Evolutionary conservation across 768 basidiomycete species (phyloP), one percentile per base, ranked within the genome.

Genomic region (Collybia sordida): DNA sequence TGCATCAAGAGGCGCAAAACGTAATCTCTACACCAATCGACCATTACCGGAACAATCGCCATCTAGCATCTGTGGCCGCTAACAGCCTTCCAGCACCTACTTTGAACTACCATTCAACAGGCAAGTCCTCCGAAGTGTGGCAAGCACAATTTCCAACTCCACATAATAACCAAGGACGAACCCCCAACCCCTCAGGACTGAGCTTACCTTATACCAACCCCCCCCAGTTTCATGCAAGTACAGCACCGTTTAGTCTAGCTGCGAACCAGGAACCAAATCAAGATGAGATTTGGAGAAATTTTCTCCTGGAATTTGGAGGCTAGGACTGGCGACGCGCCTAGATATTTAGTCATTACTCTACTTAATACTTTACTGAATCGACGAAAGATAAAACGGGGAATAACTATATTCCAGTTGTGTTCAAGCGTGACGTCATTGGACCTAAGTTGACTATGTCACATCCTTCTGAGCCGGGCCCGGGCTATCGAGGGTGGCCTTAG

Each of bases 391-490:
- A 25, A 15, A 15, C 18, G 34, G 18, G 22, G 42, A 25, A 44
- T 44, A 31, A 31, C 11, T 31, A 14, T 3, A 12, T 25, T 44
- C 23, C n/a, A 12, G 18, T 18, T 21, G 31, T 21, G 31, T 15
- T 37, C 27, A 45, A 22, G n/a, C n/a, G n/a, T 15, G 23, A 18
- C 22, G 9, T 45, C 19, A 15, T 7, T 31, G 9, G 9, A 14
- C 31, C 3, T 31, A 6, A 14, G 5, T 12, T 11, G 31, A 12
- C 53, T 42, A 60, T 36, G 54, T 24, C n/a, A 25, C 50, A 53
- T 86, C 82, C 77, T 87, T 85, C 53, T 70, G 74, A 44, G 86
- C 72, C 21, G 87, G 64, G 42, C 68, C 69, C 42, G 80, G 78
- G 11, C 71, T 71, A 21, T 76, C 71, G 15, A 72, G 59, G 5